phyloP scores from a whole-genome alignment of 176 grass and related monocot genomes.

The Hordeum marinum region DNA sequence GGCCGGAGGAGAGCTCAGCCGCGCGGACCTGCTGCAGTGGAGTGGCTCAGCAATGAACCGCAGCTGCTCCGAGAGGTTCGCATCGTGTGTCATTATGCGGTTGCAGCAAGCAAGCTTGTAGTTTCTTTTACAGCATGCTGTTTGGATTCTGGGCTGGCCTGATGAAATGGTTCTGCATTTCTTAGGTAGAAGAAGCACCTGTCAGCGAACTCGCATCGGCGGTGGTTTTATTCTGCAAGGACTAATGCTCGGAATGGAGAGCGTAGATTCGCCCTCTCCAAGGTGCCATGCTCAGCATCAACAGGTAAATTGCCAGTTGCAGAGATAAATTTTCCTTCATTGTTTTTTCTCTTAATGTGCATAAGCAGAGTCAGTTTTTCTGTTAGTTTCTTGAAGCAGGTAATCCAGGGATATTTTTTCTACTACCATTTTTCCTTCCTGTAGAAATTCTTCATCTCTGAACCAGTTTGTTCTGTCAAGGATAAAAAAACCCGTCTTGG shows the following conservation, averaged over 20 bases:
- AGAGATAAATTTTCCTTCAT: background rate
- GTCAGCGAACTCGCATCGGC: background rate
- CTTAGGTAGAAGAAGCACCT: background rate
- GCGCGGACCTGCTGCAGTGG: background rate
- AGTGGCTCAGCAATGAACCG: constrained; percentile 11
- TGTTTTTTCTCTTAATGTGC: background rate
- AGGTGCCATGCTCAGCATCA: constrained; percentile 34
- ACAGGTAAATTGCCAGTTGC: constrained; percentile 22
- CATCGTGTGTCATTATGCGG: background rate
- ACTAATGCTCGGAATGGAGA: constrained; percentile 19
- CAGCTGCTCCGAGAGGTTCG: constrained; percentile 27
- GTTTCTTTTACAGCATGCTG: background rate
- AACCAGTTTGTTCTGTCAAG: background rate
- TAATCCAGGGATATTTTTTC: background rate
- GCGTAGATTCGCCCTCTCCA: constrained; percentile 34
- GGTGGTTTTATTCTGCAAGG: constrained; percentile 12
- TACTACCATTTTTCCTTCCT: background rate
- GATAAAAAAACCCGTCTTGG: background rate
- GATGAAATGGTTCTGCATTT: background rate
- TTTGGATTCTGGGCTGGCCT: background rate
- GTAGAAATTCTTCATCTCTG: background rate
- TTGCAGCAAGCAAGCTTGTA: background rate
- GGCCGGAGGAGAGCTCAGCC: constrained; percentile 15
- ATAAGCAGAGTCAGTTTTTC: background rate
- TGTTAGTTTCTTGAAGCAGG: background rate